phyloP scores from a whole-genome alignment of 257 asterid genomes.

The Echium plantagineum region DNA sequence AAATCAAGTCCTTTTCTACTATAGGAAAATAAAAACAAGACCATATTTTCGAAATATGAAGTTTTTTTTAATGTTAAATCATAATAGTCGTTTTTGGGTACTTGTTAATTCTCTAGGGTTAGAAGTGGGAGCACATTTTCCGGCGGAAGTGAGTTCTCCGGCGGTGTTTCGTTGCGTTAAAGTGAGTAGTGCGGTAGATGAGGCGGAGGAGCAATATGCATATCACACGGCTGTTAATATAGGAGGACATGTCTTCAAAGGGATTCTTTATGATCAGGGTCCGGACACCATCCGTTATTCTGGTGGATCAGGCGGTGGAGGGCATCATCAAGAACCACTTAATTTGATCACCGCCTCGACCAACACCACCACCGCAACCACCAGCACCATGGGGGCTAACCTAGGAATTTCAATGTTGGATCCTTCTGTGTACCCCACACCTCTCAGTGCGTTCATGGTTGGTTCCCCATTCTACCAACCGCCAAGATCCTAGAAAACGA shows the following conservation, averaged over 20 bases:
- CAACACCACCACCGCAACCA: constrained; percentile 9
- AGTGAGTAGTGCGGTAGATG: constrained; percentile 46
- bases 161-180: constrained; percentile 69
- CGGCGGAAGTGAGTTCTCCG: constrained; percentile 48
- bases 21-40: no score
- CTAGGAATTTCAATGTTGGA: constrained; percentile 32
- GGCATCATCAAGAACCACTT: constrained; percentile 20
- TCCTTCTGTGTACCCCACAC: constrained; percentile 53
- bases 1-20: no score
- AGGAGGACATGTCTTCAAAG: constrained; percentile 68
- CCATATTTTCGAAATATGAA: no score
- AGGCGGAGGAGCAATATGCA: constrained; percentile 56
- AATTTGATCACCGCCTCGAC: constrained; percentile 22
- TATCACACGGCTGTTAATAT: constrained; percentile 67
- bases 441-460: constrained; percentile 49
- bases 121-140: constrained; percentile 44
- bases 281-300: constrained; percentile 27
- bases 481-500: constrained; percentile 38
- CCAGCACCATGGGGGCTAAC: constrained; percentile 15
- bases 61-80: neutral
- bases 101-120: constrained; percentile 37
- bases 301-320: constrained; percentile 24
- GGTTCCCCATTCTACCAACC: constrained; percentile 89
- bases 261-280: constrained; percentile 77
- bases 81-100: neutral